These are phyloP conservation scores for Beta macrorhiza DNA, from an alignment of 179 eudicot genomes.

Conservation along the genomic window DNA sequence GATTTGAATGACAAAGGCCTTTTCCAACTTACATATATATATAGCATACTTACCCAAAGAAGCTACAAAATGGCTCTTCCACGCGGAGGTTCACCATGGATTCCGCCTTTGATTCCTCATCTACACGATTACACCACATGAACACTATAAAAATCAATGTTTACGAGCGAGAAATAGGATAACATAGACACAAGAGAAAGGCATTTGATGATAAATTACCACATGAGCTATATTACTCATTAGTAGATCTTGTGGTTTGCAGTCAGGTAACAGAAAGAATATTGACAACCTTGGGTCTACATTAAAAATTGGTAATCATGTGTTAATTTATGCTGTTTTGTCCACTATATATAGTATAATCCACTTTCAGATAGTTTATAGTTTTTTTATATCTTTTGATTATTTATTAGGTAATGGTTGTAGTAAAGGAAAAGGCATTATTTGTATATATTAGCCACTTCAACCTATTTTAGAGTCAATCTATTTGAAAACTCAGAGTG, in stretches of 20 bases:
- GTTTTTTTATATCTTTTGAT: neutral
- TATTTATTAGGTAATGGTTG: neutral
- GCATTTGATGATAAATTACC: neutral
- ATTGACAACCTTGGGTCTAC: neutral
- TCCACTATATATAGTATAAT: neutral
- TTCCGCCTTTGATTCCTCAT: conserved; percentile 14
- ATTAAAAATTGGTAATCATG: neutral
- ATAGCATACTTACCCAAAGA: neutral
- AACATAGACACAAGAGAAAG: conserved; percentile 12
- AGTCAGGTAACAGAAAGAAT: conserved; percentile 15
- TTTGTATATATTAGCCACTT: neutral
- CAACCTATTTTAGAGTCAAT: neutral
- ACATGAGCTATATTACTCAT: conserved; percentile 1
- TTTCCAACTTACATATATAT: neutral
- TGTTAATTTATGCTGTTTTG: neutral
- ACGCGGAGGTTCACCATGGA: conserved; percentile 17
- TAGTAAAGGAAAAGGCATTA: neutral
- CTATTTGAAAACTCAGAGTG: too few relatives aligned
- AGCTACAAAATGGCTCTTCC: neutral
- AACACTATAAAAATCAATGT: neutral
- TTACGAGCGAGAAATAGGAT: conserved; percentile 10
- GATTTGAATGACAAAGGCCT: neutral
- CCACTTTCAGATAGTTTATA: neutral
- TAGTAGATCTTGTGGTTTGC: conserved; percentile 3
- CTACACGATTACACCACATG: neutral